Base-by-base conservation (phyloP, 2,329 filamentous ascomycete species). In the Cordyceps javanica region DNA sequence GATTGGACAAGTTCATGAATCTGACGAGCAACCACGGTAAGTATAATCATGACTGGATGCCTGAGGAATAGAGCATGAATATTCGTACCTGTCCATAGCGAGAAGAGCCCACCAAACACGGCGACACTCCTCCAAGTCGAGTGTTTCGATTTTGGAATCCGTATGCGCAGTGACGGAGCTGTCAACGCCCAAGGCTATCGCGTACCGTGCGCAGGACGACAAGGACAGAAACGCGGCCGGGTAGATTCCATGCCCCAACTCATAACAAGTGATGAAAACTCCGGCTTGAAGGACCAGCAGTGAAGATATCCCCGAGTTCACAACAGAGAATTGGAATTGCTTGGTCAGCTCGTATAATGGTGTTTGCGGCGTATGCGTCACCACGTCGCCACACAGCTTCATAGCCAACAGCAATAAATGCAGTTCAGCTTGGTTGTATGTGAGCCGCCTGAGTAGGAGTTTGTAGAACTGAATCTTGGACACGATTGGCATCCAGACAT, bases 401-500 rank as follows among this genome's bases (percentile, higher is more conserved):
- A 61, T 60, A 11, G 58, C 59, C 36, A 61, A 45, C 23, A 58
- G 38, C 11, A 61, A 34, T 34, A 61, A 41, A 25, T 53, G 59
- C 10, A 60, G 25, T 23, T 61, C 51, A 19, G 58, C 34, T 4
- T 46, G 25, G 41, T 50, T 25, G 5, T 56, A 38, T 13, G 56
- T 49, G 14, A 60, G 50, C 14, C 58, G 51, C 14, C 42, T 58
- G 16, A 56, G 42, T 3, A 61, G 19, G 34, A 58, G 42, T 11
- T 45, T 42, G 10, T 46, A 54, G 21, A 61, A 61, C 5, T 46
- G 38, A n/a, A 46, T 49, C 25, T 58, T 60, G 39, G 53, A 58
- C 13, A 61, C 36, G 19, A 62, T 58, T 6, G 61, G 61, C 59
- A 62, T 61, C 61, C 59, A 62, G 19, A 58, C 42, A 9, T 62